Evolutionary conservation across 371 early-diverging fungal species (phyloP), one percentile per base, ranked within the genome.

Genomic region (Haplosporangium sp.): DNA sequence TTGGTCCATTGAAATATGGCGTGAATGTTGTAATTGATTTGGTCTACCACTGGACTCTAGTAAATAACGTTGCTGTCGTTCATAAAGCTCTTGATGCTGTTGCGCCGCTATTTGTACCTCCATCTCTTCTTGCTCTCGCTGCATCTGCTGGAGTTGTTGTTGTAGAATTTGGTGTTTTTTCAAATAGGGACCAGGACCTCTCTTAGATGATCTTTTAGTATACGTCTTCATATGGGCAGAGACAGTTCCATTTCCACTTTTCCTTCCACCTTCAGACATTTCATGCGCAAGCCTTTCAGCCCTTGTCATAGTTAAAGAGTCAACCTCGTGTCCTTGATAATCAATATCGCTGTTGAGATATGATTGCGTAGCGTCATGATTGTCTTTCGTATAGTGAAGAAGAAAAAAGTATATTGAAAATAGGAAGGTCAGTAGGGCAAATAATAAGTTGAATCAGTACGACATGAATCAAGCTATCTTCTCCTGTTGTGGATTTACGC

Each of bases 161-260:
- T 77, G 73, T 34, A 77, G 39, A 15, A 77, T 77, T 44, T 77
- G 70, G 40, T 77, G 78, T 58, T 77, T 77, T 20, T 77, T 77
- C 59, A 77, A 62, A 45, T 69, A 69, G 0, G 73, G 66, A 1
- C 69, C 73, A 13, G 66, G 60, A 0, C 69, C 67, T 19, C 62
- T 65, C 55, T 47, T 69, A 0, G 63, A 39, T 1, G 58, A 19
- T 15, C 67, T 35, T 27, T 63, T 75, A 35, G 9, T 35, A 4
- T 62, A 20, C 15, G 65, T 34, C 48, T 67, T 71, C 13, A 35
- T 50, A 13, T 47, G 61, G 10, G 59, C 56, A 19, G 34, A 35
- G 0, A 19, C 15, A 13, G 40, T 45, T n/a, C 44, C 40, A 6
- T 7, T 59, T 4, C 59, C 5, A 9, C 59, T 15, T 38, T 19